Base-by-base conservation (phyloP, 2,329 filamentous ascomycete species). In the Penicillium sp. region DNA sequence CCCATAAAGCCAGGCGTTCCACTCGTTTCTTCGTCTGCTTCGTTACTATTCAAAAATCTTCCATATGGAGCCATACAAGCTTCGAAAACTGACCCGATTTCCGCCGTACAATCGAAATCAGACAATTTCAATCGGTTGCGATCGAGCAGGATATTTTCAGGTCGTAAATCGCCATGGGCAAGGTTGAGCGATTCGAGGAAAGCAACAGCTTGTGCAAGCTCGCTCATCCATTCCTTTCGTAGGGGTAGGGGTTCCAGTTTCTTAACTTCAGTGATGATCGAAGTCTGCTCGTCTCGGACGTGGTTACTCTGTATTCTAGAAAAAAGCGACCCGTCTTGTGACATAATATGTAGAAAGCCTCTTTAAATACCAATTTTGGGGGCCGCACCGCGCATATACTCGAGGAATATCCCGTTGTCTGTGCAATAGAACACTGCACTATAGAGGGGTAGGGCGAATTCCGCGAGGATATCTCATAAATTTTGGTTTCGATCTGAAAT, bases 111-210 rank as follows among this genome's bases (percentile, higher is more conserved):
- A 51, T 69, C 65, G 56, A 71, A 69, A 52, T 69, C 66, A 0
- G 62, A 64, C 2, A 70, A 43, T 32, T 69, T 70, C 7, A 70
- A 19, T 42, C 30, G 53, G 47, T 70, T 36, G 19, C 65, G 54
- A 62, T 70, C 62, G 56, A 70, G 57, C 1, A 70, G 48, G 9
- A 70, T 57, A 62, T 70, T 70, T 30, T 70, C 60, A 16, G 70
- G 64, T 53, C 65, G 62, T 49, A 73, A 49, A 18, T 72, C 66
- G 36, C 66, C 64, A 57, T 73, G 61, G 1, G 66, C 64, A 39
- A 72, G 67, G 18, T 66, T 61, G n/a, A 71, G 60, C 0, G 66
- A 69, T 60, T 70, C 68, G 0, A 72, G 47, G 45, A 70, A 70
- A 56, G 67, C 65, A 42, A 69, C 61, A 9, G 61, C 68, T 57